These are phyloP conservation scores for Anthracocystis walkeri DNA, from an alignment of 1,284 basidiomycete species.

Conservation along the genomic window DNA sequence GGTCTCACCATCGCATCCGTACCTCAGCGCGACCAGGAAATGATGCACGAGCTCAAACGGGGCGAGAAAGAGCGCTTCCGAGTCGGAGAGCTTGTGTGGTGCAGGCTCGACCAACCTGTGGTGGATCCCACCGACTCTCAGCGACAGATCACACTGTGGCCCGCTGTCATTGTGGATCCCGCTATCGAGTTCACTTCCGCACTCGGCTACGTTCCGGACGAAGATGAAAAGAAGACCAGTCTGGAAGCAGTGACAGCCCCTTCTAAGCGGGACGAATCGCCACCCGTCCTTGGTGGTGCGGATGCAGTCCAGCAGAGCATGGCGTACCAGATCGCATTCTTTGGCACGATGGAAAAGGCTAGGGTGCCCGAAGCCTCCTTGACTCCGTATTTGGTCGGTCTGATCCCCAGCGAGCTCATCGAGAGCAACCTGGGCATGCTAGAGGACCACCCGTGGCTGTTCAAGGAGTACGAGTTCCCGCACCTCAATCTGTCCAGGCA, in stretches of 20 bases:
- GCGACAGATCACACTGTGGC: conserved; percentile 39
- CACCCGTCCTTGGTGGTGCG: conserved; percentile 10
- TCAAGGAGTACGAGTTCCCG: conserved; percentile 18
- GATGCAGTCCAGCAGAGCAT: conserved; percentile 16
- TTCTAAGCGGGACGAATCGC: conserved; percentile 12
- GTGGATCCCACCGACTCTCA: conserved; percentile 18
- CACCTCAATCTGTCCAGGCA: conserved; percentile 33
- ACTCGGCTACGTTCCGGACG: conserved; percentile 17
- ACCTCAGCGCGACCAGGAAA: conserved; percentile 42
- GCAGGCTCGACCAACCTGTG: conserved; percentile 38
- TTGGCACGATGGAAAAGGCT: conserved; percentile 44
- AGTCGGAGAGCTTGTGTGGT: conserved; percentile 51
- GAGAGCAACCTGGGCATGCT: conserved; percentile 27
- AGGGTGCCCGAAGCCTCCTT: conserved; percentile 32
- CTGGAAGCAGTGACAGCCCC: conserved; percentile 30
- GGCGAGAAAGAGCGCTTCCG: conserved; percentile 54
- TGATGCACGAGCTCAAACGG: conserved; percentile 30
- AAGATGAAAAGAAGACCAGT: conserved; percentile 22
- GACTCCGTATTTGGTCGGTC: conserved; percentile 34
- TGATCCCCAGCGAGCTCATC: conserved; percentile 24
- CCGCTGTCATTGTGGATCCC: conserved; percentile 39
- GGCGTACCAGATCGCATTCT: conserved; percentile 45
- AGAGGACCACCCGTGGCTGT: conserved; percentile 46
- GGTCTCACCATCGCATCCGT: conserved; percentile 43
- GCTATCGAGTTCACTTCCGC: conserved; percentile 17